Conservation (phyloP, 2,329 filamentous ascomycete genomes). For the Scytalidium lignicola region DNA sequence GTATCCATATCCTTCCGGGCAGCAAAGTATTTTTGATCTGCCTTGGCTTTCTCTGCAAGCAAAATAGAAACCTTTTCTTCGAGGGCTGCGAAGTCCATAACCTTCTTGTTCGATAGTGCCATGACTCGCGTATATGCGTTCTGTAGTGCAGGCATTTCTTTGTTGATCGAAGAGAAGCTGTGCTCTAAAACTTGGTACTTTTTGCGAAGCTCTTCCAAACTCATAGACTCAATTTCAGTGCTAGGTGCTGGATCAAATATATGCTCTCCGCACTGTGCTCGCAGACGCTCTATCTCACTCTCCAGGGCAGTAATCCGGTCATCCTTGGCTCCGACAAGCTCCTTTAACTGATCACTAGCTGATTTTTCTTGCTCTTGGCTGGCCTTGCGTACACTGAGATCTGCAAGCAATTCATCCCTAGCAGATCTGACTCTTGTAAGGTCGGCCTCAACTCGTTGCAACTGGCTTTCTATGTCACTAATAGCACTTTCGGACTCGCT, state of each 20-base stretch:
- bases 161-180: conserved; percentile 78
- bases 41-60: conserved; percentile 86
- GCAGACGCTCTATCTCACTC: conserved; percentile 70
- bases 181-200: conserved; percentile 72
- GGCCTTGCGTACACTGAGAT: conserved; percentile 73
- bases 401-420: conserved; percentile 80
- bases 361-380: conserved; percentile 70
- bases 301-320: conserved; percentile 78
- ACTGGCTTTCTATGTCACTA: conserved; percentile 74
- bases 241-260: conserved; percentile 31
- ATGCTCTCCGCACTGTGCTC: conserved; percentile 47
- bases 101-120: conserved; percentile 78
- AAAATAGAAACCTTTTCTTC: conserved; percentile 75
- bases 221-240: conserved; percentile 52
- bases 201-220: conserved; percentile 64
- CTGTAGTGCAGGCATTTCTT: conserved; percentile 84
- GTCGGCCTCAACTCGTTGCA: conserved; percentile 77
- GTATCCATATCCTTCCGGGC: conserved; percentile 92
- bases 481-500: conserved; percentile 69
- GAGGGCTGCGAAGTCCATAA: conserved; percentile 66
- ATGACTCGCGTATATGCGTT: conserved; percentile 87
- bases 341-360: conserved; percentile 69
- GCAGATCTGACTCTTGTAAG: conserved; percentile 78
- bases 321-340: conserved; percentile 73
- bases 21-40: conserved; percentile 96